phyloP scores from a whole-genome alignment of 129 eudicot genomes.

The Lactuca sativa region DNA sequence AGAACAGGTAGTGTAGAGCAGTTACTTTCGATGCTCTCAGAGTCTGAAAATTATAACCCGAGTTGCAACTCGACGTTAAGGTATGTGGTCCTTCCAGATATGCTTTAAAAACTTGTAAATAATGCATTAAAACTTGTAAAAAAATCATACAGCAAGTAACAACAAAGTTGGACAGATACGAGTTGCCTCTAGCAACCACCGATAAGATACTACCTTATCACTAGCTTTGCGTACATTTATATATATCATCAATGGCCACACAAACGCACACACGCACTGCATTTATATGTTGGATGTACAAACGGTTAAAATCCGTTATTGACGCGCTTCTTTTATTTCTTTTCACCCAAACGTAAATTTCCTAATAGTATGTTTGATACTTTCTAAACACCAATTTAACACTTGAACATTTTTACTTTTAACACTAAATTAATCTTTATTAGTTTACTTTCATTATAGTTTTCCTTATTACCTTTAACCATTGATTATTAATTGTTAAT shows the following conservation, averaged over 20 bases:
- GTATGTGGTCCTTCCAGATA: constrained; percentile 25
- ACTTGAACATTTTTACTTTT: no score
- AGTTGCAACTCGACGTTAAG: constrained; percentile 34
- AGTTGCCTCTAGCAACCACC: constrained; percentile 36
- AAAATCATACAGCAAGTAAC: constrained; percentile 24
- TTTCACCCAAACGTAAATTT: no score
- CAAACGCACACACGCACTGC: constrained; percentile 12
- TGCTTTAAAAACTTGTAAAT: constrained; percentile 26
- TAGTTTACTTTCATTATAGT: no score
- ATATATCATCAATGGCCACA: constrained; percentile 6
- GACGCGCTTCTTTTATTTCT: no score
- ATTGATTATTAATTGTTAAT: no score
- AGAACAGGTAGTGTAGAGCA: background rate
- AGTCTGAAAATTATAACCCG: constrained; percentile 24
- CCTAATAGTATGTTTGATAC: no score
- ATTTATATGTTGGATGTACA: constrained; percentile 34
- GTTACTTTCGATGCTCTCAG: constrained; percentile 27
- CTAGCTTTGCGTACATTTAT: background rate
- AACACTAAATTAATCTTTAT: no score
- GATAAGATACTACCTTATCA: constrained; percentile 40
- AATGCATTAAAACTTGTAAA: constrained; percentile 10
- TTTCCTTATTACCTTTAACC: no score
- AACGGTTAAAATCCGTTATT: no score
- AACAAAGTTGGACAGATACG: constrained; percentile 27
- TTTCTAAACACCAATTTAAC: no score